Base-by-base conservation (phyloP, 1,139 yeast species). In the Sugiyamaella novakii region DNA sequence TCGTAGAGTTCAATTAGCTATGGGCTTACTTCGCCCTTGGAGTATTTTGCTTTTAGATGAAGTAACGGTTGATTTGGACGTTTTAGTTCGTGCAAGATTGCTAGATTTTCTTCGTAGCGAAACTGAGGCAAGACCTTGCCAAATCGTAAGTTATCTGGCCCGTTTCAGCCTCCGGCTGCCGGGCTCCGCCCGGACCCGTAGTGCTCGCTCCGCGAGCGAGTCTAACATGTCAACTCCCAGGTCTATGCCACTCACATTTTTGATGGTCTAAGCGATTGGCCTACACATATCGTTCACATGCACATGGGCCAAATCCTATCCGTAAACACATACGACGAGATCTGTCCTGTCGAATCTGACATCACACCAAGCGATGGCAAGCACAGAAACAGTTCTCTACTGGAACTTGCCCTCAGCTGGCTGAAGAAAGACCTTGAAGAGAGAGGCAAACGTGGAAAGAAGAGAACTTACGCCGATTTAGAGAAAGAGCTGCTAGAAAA, bases 191-290 rank as follows among this genome's bases (percentile, higher is more conserved):
- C 36, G 17, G 19, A 12, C 27, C 33, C 15, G 15, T 29, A 5
- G 34, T 14, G 39, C 15, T 22, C 6, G 24, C 10, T 17, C 29
- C 28, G 10, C 19, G 10, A 25, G 36, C 36, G 11, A 18, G 36
- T 18, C 42, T 29, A 25, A 29, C 44, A 21, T 17, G 25, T 19
- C 7, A n/a, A n/a, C n/a, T n/a, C n/a, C n/a, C 21, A 53, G 49
- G 77, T 92, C 5, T 92, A 92, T 65, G 98, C 98, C 1, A 92
- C 98, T 0, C 98, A 92, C 64, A 92, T 92, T 46, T 92, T 92
- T 66, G 98, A 92, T 63, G 98, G 98, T 0, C 76, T 92, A 53
- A 88, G 87, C 14, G 70, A 73, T 41, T 92, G 98, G 96, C 95
- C 97, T 40, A 87, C 94, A 45, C 75, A 84, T 47, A 74, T 92